Conservation (phyloP, 495 filamentous ascomycete genomes). For the Aspergillus bridgeri region DNA sequence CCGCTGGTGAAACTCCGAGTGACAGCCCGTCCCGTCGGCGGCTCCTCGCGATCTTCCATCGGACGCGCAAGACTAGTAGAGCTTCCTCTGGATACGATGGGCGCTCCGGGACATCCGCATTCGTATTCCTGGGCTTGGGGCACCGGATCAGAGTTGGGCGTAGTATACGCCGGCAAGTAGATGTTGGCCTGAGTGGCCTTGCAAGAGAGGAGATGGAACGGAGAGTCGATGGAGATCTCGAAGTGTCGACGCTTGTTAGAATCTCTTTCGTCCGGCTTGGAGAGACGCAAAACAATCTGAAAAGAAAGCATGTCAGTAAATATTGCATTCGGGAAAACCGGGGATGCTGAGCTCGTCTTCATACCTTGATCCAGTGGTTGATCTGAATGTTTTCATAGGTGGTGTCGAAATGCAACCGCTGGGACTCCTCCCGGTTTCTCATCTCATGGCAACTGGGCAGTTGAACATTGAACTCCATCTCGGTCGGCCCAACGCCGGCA, state of each 20-base stretch:
- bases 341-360: conserved; percentile 7
- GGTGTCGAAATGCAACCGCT: conserved; percentile 85
- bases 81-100: conserved; percentile 34
- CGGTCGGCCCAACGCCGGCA: conserved; percentile 74
- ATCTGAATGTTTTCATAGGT: conserved; percentile 96
- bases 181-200: conserved; percentile 90
- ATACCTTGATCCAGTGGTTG: conserved; percentile 98
- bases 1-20: conserved; percentile 46
- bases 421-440: conserved; percentile 67
- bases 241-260: conserved; percentile 86
- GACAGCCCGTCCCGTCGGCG: conserved; percentile 22
- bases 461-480: conserved; percentile 96
- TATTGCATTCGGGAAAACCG: not conserved
- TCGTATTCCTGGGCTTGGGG: conserved; percentile 52
- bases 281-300: conserved; percentile 95
- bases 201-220: conserved; percentile 93
- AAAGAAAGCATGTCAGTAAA: not conserved
- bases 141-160: conserved; percentile 49
- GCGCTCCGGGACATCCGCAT: conserved; percentile 76
- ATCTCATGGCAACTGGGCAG: conserved; percentile 88
- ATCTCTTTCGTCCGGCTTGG: conserved; percentile 77
- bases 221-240: conserved; percentile 98
- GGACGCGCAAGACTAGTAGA: conserved; percentile 35
- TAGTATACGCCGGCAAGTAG: conserved; percentile 78
- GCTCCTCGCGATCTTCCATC: conserved; percentile 23